Conservation (phyloP, 192 early-diverging fungal genomes). For the Dimargaris verticillata region DNA sequence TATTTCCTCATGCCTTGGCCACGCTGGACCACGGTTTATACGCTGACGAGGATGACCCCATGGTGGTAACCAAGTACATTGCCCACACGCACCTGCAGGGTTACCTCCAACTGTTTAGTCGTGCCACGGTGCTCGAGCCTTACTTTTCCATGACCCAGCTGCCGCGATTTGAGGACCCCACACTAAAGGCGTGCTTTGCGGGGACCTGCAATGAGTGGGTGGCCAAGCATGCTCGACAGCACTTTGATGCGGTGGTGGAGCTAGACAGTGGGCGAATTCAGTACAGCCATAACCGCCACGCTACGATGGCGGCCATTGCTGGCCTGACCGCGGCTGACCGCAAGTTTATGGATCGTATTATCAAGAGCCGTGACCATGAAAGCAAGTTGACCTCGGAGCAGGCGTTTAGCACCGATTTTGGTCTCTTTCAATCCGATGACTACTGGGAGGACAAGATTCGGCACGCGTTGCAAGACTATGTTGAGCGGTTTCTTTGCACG, state of each 20-base stretch:
- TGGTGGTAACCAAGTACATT: not conserved
- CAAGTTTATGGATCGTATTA: not conserved
- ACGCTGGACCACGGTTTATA: not conserved
- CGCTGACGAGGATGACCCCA: not conserved
- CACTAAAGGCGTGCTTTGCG: not conserved
- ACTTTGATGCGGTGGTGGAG: slow-evolving; percentile 11
- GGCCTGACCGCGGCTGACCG: slow-evolving; percentile 9
- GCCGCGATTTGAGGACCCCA: not conserved
- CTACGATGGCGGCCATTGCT: not conserved
- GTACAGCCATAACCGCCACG: not conserved
- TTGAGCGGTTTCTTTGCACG: slow-evolving; percentile 7
- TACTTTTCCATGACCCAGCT: slow-evolving; percentile 8
- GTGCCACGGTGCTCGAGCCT: not conserved
- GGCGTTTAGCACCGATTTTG: slow-evolving; percentile 1
- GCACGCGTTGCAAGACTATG: slow-evolving; percentile 7
- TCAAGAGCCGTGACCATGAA: not conserved
- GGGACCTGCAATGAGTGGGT: slow-evolving; percentile 12
- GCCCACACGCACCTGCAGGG: not conserved
- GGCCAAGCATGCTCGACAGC: slow-evolving; percentile 6
- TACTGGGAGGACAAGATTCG: slow-evolving; percentile 7
- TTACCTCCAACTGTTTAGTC: not conserved
- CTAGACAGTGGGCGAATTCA: not conserved
- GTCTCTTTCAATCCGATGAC: not conserved
- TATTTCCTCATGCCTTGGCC: not conserved
- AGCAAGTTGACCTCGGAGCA: too few species aligned